A percentile compares a stretch with the other conserved stretches of the same genome.
phyloP scores from a whole-genome alignment of 73 alveolate species.

The Tetrahymena elliotti region DNA sequence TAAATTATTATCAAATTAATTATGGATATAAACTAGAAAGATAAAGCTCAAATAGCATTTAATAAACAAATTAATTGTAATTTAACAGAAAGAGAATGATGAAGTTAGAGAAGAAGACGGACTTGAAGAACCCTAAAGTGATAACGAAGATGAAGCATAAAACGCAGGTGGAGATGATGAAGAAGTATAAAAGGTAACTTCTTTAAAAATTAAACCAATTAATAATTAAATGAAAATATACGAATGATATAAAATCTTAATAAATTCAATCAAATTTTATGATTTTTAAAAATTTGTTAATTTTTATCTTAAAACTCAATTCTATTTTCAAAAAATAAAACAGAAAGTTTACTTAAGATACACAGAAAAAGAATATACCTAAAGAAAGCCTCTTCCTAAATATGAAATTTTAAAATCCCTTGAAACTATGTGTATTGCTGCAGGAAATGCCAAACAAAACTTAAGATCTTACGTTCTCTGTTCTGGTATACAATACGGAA shows the following conservation, averaged over 20 bases:
- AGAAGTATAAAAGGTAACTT: background rate
- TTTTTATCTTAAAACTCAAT: no score
- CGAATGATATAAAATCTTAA: background rate
- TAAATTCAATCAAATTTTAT: no score
- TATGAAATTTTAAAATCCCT: conserved; percentile 31
- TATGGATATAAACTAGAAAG: background rate
- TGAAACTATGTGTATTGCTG: conserved; percentile 17
- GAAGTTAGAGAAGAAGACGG: background rate
- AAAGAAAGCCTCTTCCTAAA: conserved; percentile 32
- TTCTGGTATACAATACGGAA: conserved; percentile 54
- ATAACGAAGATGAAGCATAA: conserved; percentile 28
- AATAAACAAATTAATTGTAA: background rate
- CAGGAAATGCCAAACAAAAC: conserved; percentile 12
- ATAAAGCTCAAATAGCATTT: background rate
- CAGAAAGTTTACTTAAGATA: conserved; percentile 28
- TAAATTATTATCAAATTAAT: background rate
- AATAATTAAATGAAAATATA: background rate
- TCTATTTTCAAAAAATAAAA: background rate
- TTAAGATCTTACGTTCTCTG: conserved; percentile 36
- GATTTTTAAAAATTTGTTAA: no score
- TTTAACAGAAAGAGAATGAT: background rate
- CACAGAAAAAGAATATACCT: conserved; percentile 24
- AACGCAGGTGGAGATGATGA: conserved; percentile 28
- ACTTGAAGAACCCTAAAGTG: conserved; percentile 14
- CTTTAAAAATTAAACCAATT: background rate